Percentiles rank a stretch among this genome's conserved stretches.
These are phyloP conservation scores for Malus orientalis DNA, from an alignment of 306 rosid genomes.

Conservation along the genomic window DNA sequence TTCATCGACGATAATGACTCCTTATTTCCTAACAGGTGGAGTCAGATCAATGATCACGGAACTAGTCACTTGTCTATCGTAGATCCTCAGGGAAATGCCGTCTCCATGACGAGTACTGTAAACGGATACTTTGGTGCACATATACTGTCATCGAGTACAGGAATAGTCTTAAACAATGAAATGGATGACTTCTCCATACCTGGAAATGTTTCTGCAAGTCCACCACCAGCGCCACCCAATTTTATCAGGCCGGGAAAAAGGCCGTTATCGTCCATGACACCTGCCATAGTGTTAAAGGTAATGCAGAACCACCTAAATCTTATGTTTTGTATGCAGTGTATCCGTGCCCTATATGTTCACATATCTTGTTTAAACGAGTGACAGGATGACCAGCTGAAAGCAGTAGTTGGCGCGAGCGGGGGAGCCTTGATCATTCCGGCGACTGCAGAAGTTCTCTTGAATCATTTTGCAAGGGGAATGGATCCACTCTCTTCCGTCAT, in stretches of 20 bases:
- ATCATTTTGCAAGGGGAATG: constrained; percentile 72
- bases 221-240: constrained; percentile 72
- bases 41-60: constrained; percentile 69
- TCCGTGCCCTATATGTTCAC: no score
- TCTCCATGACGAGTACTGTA: constrained; percentile 74
- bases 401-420: constrained; percentile 80
- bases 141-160: constrained; percentile 67
- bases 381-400: constrained; percentile 45
- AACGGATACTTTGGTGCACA: constrained; percentile 67
- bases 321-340: neutral
- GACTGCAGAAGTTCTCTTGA: constrained; percentile 60
- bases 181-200: constrained; percentile 84
- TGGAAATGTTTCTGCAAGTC: constrained; percentile 32
- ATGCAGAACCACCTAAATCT: neutral
- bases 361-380: constrained; percentile 39
- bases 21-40: constrained; percentile 46
- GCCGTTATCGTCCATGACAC: constrained; percentile 84
- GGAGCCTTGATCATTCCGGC: constrained; percentile 59
- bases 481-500: constrained; percentile 63
- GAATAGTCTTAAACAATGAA: constrained; percentile 80
- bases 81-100: constrained; percentile 51
- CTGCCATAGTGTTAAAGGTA: constrained; percentile 72
- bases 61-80: constrained; percentile 66
- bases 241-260: constrained; percentile 73
- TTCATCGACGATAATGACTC: neutral